Evolutionary conservation across 345 rosid species (phyloP).

Genomic region (Gossypium australe): DNA sequence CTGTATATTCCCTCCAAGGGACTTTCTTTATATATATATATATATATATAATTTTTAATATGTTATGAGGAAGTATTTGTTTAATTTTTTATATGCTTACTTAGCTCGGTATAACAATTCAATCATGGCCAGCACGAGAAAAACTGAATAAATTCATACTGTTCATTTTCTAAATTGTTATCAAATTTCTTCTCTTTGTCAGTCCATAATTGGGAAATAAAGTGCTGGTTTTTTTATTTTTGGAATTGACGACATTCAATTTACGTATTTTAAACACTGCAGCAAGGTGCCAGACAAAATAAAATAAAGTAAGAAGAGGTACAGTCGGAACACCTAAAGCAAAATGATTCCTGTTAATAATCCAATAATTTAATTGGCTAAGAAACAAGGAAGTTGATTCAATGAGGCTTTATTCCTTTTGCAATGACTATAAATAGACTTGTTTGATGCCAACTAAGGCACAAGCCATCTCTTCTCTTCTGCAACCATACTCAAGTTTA

Average conservation of each 20-base stretch:
- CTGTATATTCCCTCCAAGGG: slow-evolving; percentile 11
- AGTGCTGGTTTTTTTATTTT: background rate
- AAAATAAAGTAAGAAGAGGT: background rate
- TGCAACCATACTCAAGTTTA: background rate
- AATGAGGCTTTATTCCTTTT: slow-evolving; percentile 18
- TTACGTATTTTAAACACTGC: background rate
- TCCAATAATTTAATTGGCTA: slow-evolving; percentile 24
- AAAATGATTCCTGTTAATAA: slow-evolving; percentile 15
- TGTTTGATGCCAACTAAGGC: background rate
- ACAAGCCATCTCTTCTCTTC: slow-evolving; percentile 9
- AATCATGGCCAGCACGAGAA: background rate
- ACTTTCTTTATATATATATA: background rate
- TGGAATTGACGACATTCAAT: background rate
- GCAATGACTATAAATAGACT: slow-evolving; percentile 32
- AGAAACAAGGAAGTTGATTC: slow-evolving; percentile 62
- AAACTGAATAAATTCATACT: background rate
- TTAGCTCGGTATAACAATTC: background rate
- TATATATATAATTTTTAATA: background rate
- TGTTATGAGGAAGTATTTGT: background rate
- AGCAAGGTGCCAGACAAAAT: background rate
- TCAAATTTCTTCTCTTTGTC: background rate
- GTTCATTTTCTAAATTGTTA: background rate
- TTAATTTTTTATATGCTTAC: background rate
- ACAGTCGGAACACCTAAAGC: background rate
- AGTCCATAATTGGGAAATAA: background rate